Percentiles rank a stretch among this genome's conserved stretches.
Evolutionary conservation across 306 rosid species (phyloP).

Genomic region (Malus sylvestris): DNA sequence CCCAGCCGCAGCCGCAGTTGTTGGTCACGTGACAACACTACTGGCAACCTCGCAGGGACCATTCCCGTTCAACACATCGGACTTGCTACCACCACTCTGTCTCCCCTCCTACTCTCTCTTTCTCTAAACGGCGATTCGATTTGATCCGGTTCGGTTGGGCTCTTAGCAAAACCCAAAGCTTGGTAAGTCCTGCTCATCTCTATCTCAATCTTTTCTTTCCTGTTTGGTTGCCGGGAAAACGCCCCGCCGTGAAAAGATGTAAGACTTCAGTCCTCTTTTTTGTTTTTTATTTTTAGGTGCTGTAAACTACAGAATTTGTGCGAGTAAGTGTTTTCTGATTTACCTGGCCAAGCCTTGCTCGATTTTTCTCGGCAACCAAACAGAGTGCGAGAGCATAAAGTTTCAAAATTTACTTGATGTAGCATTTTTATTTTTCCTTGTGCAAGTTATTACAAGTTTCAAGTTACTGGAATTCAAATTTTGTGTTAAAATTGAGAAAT

Average conservation of each 20-base stretch:
- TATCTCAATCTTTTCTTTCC: neutral
- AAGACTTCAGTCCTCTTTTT: neutral
- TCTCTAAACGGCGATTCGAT: neutral
- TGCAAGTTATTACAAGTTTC: neutral
- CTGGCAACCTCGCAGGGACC: neutral
- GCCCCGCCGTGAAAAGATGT: neutral
- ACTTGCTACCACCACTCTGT: neutral
- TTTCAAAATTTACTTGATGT: neutral
- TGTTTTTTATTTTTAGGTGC: neutral
- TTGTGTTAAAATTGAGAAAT: neutral
- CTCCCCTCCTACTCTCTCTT: neutral
- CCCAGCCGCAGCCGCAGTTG: neutral
- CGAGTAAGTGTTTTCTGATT: neutral
- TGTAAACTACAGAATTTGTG: neutral
- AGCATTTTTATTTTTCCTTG: neutral
- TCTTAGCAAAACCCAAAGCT: neutral
- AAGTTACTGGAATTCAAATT: neutral
- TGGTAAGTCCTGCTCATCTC: neutral
- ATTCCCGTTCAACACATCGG: neutral
- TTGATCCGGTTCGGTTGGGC: neutral
- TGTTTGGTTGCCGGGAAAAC: constrained; percentile 5
- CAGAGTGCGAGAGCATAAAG: neutral
- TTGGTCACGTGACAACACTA: neutral
- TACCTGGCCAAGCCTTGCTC: neutral
- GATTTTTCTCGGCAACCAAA: neutral